Conservation (phyloP, 495 filamentous ascomycete genomes). For the Durotheca rogersii region DNA sequence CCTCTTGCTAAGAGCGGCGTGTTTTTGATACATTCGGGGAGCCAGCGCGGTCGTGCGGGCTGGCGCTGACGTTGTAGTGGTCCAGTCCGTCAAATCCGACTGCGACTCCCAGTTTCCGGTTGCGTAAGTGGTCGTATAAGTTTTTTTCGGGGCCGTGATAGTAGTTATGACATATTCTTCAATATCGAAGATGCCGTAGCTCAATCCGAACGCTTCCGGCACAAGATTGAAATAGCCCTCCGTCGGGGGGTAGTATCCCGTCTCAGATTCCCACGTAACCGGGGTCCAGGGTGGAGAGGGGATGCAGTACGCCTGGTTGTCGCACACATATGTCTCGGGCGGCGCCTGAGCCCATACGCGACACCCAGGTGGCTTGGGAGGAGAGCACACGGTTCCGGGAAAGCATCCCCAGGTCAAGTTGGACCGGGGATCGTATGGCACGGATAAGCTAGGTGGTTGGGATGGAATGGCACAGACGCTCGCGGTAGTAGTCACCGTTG, state of each 20-base stretch:
- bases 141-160: conserved; percentile 21
- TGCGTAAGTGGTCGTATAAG: conserved; percentile 34
- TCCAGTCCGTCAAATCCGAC: conserved; percentile 42
- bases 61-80: conserved; percentile 17
- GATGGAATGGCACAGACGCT: conserved; percentile 37
- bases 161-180: conserved; percentile 1
- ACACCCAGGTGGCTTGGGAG: conserved; percentile 50
- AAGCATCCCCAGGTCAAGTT: conserved; percentile 60
- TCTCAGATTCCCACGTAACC: conserved; percentile 46
- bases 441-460: conserved; percentile 7
- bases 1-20: conserved; percentile 35
- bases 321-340: conserved; percentile 53
- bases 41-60: conserved; percentile 10
- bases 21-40: conserved; percentile 2
- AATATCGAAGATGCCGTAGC: conserved; percentile 58
- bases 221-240: conserved; percentile 65
- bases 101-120: conserved; percentile 53
- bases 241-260: conserved; percentile 53
- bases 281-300: conserved; percentile 41
- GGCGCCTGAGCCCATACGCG: conserved; percentile 58
- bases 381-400: conserved; percentile 61
- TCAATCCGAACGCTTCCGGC: conserved; percentile 61
- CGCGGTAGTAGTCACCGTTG: conserved; percentile 36
- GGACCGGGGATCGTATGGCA: conserved; percentile 24
- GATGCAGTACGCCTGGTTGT: conserved; percentile 54